Conservation (phyloP, 2,329 filamentous ascomycete species). For the Colletotrichum nymphaeae region DNA sequence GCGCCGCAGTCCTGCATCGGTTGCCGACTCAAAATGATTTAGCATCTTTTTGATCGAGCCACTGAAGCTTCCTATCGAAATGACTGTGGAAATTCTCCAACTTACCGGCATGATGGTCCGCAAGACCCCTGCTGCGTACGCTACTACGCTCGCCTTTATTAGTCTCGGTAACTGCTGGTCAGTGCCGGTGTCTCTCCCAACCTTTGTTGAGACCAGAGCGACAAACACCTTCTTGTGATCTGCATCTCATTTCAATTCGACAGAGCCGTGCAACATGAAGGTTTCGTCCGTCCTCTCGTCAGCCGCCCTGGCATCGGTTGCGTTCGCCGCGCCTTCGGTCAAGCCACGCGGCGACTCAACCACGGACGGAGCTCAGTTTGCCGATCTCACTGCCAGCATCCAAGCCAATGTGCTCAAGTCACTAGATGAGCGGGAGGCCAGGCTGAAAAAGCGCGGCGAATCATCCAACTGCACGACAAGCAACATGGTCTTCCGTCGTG, state of each 20-base stretch:
- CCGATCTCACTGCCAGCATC: conserved; percentile 37
- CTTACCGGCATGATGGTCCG: conserved; percentile 1
- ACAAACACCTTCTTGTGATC: background rate
- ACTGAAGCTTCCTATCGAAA: conserved; percentile 1
- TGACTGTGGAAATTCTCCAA: background rate
- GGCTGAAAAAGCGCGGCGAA: conserved; percentile 37
- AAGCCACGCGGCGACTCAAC: conserved; percentile 26
- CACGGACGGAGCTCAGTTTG: conserved; percentile 31
- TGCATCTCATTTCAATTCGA: background rate
- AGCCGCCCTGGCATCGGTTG: conserved; percentile 30
- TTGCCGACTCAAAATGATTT: background rate
- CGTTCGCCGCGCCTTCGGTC: conserved; percentile 31
- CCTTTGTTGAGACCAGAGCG: background rate
- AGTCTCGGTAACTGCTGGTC: background rate
- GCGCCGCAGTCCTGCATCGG: conserved; percentile 16
- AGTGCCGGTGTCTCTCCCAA: background rate
- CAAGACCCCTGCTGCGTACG: background rate
- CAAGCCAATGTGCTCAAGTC: conserved; percentile 35
- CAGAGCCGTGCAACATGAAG: conserved; percentile 11
- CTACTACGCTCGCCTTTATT: background rate
- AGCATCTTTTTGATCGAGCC: background rate
- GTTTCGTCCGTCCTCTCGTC: conserved; percentile 34
- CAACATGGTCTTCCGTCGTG: conserved; percentile 42
- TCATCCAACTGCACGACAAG: conserved; percentile 39
- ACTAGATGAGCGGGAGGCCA: conserved; percentile 36